Evolutionary conservation across 805 yeast genomes (phyloP).

Genomic region (Lipomyces sp.): DNA sequence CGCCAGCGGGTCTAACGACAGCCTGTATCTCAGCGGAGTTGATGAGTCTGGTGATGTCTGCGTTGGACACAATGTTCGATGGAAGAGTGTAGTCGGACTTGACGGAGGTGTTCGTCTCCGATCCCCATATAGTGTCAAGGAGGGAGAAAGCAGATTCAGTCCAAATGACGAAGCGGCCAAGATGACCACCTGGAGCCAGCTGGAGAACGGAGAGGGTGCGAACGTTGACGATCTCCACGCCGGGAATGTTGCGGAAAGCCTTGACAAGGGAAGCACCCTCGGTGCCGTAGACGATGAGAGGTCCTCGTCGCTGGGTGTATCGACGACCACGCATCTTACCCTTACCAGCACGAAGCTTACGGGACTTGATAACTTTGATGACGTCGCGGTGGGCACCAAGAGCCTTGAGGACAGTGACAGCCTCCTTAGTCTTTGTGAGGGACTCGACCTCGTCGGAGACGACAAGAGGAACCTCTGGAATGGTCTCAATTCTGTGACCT

Average conservation of each 20-base stretch:
- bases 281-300: slow-evolving; percentile 91
- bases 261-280: slow-evolving; percentile 96
- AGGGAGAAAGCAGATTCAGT: slow-evolving; percentile 97
- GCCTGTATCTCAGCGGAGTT: slow-evolving; percentile 99
- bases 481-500: slow-evolving; percentile 99
- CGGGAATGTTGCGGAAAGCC: slow-evolving; percentile 99
- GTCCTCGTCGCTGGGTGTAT: slow-evolving; percentile 99
- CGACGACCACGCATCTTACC: slow-evolving; percentile 99
- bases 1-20: slow-evolving; percentile 95
- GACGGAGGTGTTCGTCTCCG: slow-evolving; percentile 79
- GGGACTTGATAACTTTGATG: slow-evolving; percentile 96
- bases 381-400: slow-evolving; percentile 99
- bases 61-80: slow-evolving; percentile 88
- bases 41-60: slow-evolving; percentile 96
- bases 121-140: slow-evolving; percentile 96
- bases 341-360: slow-evolving; percentile 99
- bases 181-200: slow-evolving; percentile 99
- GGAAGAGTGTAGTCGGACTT: slow-evolving; percentile 93
- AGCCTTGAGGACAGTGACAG: slow-evolving; percentile 96
- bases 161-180: slow-evolving; percentile 99
- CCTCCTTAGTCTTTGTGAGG: slow-evolving; percentile 95
- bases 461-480: slow-evolving; percentile 98
- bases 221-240: slow-evolving; percentile 97
- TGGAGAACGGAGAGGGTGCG: slow-evolving; percentile 92
- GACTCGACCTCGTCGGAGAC: slow-evolving; percentile 92